Conservation (phyloP, 1,139 yeast genomes). For the Blastobotrys indianensis region DNA sequence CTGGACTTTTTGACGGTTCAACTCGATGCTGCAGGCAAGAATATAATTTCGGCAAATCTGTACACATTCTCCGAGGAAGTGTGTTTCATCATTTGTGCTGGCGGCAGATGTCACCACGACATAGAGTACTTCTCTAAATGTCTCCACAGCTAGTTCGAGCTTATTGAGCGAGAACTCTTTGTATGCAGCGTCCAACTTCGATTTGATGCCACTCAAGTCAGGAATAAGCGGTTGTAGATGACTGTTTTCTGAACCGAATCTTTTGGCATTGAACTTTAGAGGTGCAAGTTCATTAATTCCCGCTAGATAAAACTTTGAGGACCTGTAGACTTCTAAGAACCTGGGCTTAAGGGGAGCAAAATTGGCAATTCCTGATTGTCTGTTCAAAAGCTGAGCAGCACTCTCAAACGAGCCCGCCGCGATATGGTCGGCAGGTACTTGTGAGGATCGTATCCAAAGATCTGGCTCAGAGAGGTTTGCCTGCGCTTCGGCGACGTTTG, state of each 20-base stretch:
- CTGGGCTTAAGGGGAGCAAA: constrained; percentile 83
- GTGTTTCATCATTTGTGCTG: constrained; percentile 65
- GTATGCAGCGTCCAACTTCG: constrained; percentile 66
- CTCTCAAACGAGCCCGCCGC: constrained; percentile 97
- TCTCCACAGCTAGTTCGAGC: constrained; percentile 68
- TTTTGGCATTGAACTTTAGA: constrained; percentile 64
- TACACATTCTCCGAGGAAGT: constrained; percentile 66
- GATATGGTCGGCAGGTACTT: constrained; percentile 84
- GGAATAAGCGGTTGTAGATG: constrained; percentile 63
- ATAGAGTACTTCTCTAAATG: constrained; percentile 76
- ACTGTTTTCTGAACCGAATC: constrained; percentile 30
- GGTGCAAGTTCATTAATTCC: constrained; percentile 72
- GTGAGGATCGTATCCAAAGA: constrained; percentile 83
- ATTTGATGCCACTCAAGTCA: constrained; percentile 57
- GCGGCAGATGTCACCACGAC: constrained; percentile 70
- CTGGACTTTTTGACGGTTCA: constrained; percentile 76
- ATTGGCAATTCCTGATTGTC: constrained; percentile 79
- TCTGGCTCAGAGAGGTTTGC: constrained; percentile 58
- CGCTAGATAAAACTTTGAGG: constrained; percentile 69
- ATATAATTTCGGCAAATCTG: constrained; percentile 83
- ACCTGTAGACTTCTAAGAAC: constrained; percentile 75
- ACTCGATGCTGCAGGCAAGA: constrained; percentile 83
- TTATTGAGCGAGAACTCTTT: constrained; percentile 77
- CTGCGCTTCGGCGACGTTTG: constrained; percentile 45
- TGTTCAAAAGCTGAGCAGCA: constrained; percentile 85